Evolutionary conservation across 179 eudicot species (phyloP), one percentile per base, ranked within the genome.

Genomic region (Carnegiea gigantea): DNA sequence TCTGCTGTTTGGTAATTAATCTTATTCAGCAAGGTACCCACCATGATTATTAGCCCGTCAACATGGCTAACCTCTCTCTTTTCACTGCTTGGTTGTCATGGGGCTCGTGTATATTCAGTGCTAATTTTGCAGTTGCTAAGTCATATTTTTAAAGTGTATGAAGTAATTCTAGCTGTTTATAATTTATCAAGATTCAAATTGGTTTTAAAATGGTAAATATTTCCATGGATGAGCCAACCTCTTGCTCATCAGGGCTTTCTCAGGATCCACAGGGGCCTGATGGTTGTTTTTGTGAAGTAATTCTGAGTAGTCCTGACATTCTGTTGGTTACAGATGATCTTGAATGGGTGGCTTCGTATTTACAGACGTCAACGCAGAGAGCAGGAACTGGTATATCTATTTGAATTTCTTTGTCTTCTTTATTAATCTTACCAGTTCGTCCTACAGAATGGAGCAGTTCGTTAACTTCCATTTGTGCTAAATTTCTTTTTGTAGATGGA

Each of bases 281-380:
- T n/a, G 28, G 30, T 9, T 62, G 30, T 23, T 30, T 33, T 70
- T 70, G 46, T 70, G 33, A 12, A 70, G 43, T 70, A 2, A 70
- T 30, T 70, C 73, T 33, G 73, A 70, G 7, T 13, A 33, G 9
- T 20, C 12, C 62, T 14, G 12, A 15, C 54, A 43, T 14, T 26
- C 17, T 77, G 46, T 36, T 70, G 77, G 46, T 80, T 88, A 67
- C 83, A 96, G 99, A 86, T 91, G 70, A 87, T 95, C 78, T 92
- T 96, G 82, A 96, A 95, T 86, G 94, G 93, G 73, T 95, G 92
- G 97, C 97, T 96, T 83, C 99, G 97, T 57, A 90, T 93, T 46
- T 96, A 88, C 84, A 89, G 97, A 82, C 93, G 97, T 44, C 99
- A 95, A 75, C 86, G 97, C 84, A 90, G 91, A 90, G 97, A 95